Conservation (phyloP, 768 basidiomycete genomes). For the Kwoniella newhampshirensis region DNA sequence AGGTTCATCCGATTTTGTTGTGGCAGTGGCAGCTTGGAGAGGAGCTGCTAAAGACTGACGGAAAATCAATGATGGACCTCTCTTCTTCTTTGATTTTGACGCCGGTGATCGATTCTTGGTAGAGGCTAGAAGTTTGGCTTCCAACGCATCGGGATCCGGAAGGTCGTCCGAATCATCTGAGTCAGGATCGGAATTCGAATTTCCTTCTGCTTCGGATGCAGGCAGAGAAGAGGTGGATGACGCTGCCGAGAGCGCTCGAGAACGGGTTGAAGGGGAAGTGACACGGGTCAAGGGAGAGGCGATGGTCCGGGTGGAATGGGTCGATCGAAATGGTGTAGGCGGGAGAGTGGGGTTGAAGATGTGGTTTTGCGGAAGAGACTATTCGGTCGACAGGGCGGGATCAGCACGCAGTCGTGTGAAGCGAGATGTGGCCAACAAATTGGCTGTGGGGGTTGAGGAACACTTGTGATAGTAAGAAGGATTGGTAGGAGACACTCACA, state of each 20-base stretch:
- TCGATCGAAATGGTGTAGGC: slow-evolving; percentile 62
- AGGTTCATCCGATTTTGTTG: slow-evolving; percentile 6
- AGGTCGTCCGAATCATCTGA: slow-evolving; percentile 34
- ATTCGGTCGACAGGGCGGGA: no score
- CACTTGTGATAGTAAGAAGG: no score
- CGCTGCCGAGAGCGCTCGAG: not conserved
- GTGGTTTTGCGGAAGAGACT: slow-evolving; percentile 39
- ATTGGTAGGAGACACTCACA: slow-evolving; percentile 20
- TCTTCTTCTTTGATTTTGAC: slow-evolving; percentile 26
- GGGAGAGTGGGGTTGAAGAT: slow-evolving; percentile 68
- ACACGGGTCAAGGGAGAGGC: slow-evolving; percentile 63
- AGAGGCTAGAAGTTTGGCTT: slow-evolving; percentile 29
- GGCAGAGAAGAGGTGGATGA: slow-evolving; percentile 5
- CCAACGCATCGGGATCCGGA: slow-evolving; percentile 45
- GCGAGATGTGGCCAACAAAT: no score
- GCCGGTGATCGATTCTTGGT: slow-evolving; percentile 8
- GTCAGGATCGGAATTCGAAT: slow-evolving; percentile 35
- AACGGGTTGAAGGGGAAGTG: slow-evolving; percentile 1
- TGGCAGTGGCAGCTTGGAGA: not conserved
- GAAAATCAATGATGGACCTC: slow-evolving; percentile 47
- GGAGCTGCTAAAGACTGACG: slow-evolving; percentile 32
- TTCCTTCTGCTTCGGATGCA: slow-evolving; percentile 4
- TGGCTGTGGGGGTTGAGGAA: no score
- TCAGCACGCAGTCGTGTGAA: no score
- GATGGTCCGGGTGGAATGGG: slow-evolving; percentile 70